Percentiles rank a stretch among this genome's conserved stretches.
These are phyloP conservation scores for Thielaviopsis cerberus DNA, from an alignment of 2,329 filamentous ascomycete species.

Conservation along the genomic window DNA sequence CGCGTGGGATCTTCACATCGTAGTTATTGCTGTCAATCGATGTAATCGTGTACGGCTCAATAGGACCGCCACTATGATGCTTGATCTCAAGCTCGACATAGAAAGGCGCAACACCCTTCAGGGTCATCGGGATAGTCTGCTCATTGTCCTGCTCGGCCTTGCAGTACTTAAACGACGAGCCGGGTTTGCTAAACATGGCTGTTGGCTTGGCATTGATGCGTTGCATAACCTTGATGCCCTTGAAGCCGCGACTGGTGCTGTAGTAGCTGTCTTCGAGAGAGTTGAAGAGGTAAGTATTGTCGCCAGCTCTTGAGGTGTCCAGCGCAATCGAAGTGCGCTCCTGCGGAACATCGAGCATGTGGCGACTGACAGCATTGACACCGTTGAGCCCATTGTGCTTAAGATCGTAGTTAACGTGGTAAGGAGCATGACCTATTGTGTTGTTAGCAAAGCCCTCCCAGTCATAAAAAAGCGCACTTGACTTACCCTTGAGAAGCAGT, in stretches of 20 bases:
- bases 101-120: constrained; percentile 75
- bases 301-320: constrained; percentile 67
- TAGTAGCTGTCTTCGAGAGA: constrained; percentile 76
- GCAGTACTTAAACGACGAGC: constrained; percentile 91
- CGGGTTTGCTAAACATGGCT: constrained; percentile 65
- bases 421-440: constrained; percentile 52
- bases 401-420: constrained; percentile 64
- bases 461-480: constrained; percentile 3
- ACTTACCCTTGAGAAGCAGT: constrained; percentile 54
- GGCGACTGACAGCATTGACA: constrained; percentile 44
- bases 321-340: constrained; percentile 62
- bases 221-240: constrained; percentile 56
- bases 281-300: constrained; percentile 72
- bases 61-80: constrained; percentile 62
- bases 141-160: constrained; percentile 64
- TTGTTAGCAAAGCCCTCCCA: constrained; percentile 13
- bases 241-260: constrained; percentile 49
- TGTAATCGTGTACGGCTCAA: constrained; percentile 65
- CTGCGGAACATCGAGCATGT: constrained; percentile 59
- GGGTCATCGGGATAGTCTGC: constrained; percentile 70
- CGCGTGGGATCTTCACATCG: constrained; percentile 66
- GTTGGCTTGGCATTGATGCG: constrained; percentile 68
- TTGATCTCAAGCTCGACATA: constrained; percentile 82
- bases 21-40: constrained; percentile 59
- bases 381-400: constrained; percentile 51